Evolutionary conservation across 2,329 filamentous ascomycete species (phyloP).

Genomic region (Calonectria crousiana): DNA sequence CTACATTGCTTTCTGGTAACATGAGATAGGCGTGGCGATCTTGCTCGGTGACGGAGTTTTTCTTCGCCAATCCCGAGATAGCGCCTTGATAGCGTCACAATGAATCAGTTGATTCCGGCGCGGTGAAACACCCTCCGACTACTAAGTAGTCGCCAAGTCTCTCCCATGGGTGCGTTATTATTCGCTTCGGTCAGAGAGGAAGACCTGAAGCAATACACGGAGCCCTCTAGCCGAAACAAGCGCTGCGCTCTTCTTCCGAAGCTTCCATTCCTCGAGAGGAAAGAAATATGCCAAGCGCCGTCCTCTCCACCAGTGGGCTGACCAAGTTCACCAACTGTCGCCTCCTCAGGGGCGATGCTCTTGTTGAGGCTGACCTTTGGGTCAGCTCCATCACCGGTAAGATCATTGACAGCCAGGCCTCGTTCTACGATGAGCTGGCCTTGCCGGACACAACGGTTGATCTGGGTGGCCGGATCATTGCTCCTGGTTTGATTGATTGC

Average conservation of each 20-base stretch:
- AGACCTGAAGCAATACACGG: slow-evolving; percentile 3
- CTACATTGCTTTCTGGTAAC: slow-evolving; percentile 21
- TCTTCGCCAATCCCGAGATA: slow-evolving; percentile 30
- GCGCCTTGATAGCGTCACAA: slow-evolving; percentile 35
- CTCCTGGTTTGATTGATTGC: slow-evolving; percentile 89
- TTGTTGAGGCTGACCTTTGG: slow-evolving; percentile 88
- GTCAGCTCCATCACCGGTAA: slow-evolving; percentile 85
- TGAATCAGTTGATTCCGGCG: slow-evolving; percentile 21
- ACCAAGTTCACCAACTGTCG: slow-evolving; percentile 93
- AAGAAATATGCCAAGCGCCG: slow-evolving; percentile 61
- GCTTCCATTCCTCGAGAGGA: background rate
- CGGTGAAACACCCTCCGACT: slow-evolving; percentile 19
- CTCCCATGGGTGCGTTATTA: slow-evolving; percentile 1
- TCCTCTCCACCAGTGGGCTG: slow-evolving; percentile 66
- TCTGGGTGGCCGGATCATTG: slow-evolving; percentile 84
- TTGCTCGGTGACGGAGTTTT: slow-evolving; percentile 33
- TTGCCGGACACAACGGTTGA: slow-evolving; percentile 82
- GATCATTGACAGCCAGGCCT: slow-evolving; percentile 78
- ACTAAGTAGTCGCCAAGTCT: slow-evolving; percentile 17
- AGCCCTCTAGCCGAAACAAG: slow-evolving; percentile 2
- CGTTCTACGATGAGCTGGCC: slow-evolving; percentile 76
- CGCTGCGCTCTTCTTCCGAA: slow-evolving; percentile 1
- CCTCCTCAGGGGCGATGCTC: slow-evolving; percentile 74
- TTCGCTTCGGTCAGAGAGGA: slow-evolving; percentile 14
- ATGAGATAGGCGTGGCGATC: slow-evolving; percentile 30